Conservation (phyloP, 164 flowering plant genomes). For the Warburgia ugandensis region DNA sequence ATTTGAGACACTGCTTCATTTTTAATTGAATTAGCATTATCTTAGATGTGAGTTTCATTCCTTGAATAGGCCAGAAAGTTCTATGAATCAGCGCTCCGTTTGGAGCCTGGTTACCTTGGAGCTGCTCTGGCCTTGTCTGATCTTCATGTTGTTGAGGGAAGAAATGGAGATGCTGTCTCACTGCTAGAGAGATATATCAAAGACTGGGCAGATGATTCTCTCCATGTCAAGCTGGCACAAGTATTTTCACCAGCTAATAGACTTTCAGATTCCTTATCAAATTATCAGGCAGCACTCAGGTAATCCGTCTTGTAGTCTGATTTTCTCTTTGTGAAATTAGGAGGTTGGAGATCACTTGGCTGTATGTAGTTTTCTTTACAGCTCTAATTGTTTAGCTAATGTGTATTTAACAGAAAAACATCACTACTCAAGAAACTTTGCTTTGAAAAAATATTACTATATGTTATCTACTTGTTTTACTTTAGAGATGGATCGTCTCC, state of each 20-base stretch:
- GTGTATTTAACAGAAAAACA: neutral
- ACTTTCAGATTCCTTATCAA: conserved; percentile 84
- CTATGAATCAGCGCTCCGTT: conserved; percentile 88
- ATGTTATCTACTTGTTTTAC: neutral
- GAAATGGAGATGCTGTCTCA: conserved; percentile 77
- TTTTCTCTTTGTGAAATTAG: neutral
- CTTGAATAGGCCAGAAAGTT: conserved; percentile 72
- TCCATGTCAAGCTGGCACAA: conserved; percentile 91
- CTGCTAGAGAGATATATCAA: conserved; percentile 84
- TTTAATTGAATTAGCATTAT: no score
- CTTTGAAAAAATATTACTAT: neutral
- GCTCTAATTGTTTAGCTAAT: neutral
- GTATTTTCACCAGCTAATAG: conserved; percentile 80
- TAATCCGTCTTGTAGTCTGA: no score
- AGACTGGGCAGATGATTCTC: conserved; percentile 94
- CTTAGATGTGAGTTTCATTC: neutral
- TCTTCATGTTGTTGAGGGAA: conserved; percentile 86
- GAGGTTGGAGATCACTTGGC: no score
- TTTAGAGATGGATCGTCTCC: no score
- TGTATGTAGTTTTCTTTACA: no score
- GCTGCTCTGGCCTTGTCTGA: conserved; percentile 95
- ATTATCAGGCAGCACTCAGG: conserved; percentile 95
- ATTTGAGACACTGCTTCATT: no score
- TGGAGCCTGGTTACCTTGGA: conserved; percentile 93
- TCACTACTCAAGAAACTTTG: neutral